These are phyloP conservation scores for Claviceps spartinae DNA, from an alignment of 2,329 filamentous ascomycete species.

Conservation along the genomic window DNA sequence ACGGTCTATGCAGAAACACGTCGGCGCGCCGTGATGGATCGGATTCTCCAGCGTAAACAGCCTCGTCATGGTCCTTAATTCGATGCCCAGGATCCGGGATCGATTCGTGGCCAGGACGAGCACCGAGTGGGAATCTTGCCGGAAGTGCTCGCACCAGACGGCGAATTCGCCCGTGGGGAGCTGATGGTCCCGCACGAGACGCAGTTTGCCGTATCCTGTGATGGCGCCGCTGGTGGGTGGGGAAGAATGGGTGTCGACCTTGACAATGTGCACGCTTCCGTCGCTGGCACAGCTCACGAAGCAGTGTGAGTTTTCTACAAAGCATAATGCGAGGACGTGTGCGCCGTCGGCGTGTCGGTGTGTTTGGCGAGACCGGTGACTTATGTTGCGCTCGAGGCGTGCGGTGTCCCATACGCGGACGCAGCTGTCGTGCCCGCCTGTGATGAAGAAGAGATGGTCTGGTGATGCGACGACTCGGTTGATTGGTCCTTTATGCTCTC, in stretches of 20 bases:
- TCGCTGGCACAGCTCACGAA: slow-evolving; percentile 86
- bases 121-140: slow-evolving; percentile 66
- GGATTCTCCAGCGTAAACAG: slow-evolving; percentile 75
- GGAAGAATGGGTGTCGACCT: slow-evolving; percentile 43
- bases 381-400: slow-evolving; percentile 80
- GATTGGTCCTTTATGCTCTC: slow-evolving; percentile 72
- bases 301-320: slow-evolving; percentile 86
- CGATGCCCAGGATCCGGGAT: slow-evolving; percentile 70
- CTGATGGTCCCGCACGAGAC: slow-evolving; percentile 65
- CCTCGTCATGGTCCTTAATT: slow-evolving; percentile 73
- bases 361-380: slow-evolving; percentile 74
- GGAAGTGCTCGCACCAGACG: slow-evolving; percentile 87
- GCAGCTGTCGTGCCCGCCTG: slow-evolving; percentile 78
- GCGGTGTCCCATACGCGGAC: slow-evolving; percentile 91
- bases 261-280: slow-evolving; percentile 79
- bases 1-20: slow-evolving; percentile 77
- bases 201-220: slow-evolving; percentile 62
- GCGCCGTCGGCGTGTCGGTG: slow-evolving; percentile 60
- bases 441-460: slow-evolving; percentile 90
- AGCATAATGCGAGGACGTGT: slow-evolving; percentile 70
- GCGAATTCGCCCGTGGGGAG: slow-evolving; percentile 63
- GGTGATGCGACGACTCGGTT: slow-evolving; percentile 73
- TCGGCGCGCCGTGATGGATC: slow-evolving; percentile 80
- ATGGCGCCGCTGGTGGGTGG: slow-evolving; percentile 30
- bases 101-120: slow-evolving; percentile 77